A percentile compares a stretch with the other conserved stretches of the same genome.
Conservation (phyloP, 1,284 basidiomycete genomes). For the Cutaneotrichosporon dermatis region DNA sequence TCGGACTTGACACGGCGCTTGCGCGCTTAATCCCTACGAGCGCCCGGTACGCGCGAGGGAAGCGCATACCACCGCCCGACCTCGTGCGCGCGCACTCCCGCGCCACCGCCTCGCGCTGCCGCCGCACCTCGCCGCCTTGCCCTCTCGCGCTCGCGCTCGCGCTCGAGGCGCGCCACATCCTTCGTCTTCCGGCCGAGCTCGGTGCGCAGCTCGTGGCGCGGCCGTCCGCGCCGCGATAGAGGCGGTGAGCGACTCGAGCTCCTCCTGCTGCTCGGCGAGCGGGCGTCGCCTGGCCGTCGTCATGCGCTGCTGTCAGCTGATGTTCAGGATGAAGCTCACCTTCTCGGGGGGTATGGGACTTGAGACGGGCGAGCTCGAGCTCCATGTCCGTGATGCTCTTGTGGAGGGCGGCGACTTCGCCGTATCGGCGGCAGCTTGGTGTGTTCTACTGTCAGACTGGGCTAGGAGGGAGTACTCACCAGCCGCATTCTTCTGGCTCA, state of each 20-base stretch:
- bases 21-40: conserved; percentile 60
- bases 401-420: conserved; percentile 58
- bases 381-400: conserved; percentile 75
- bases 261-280: conserved; percentile 63
- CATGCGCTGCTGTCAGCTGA: conserved; percentile 54
- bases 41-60: conserved; percentile 62
- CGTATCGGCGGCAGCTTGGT: conserved; percentile 45
- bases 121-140: conserved; percentile 54
- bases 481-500: conserved; percentile 32
- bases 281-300: conserved; percentile 67
- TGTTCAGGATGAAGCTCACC: conserved; percentile 22
- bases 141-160: conserved; percentile 65
- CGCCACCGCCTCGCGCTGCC: conserved; percentile 51
- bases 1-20: conserved; percentile 63
- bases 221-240: conserved; percentile 52
- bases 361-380: conserved; percentile 67
- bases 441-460: conserved; percentile 27
- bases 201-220: conserved; percentile 58
- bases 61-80: conserved; percentile 55
- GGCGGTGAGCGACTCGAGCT: conserved; percentile 69
- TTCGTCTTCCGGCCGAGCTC: conserved; percentile 56
- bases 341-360: conserved; percentile 66
- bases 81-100: conserved; percentile 51
- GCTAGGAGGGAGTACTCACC: conserved; percentile 14
- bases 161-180: conserved; percentile 59